Base-by-base conservation (phyloP, 2,329 filamentous ascomycete genomes). In the Fusarium temperatum region DNA sequence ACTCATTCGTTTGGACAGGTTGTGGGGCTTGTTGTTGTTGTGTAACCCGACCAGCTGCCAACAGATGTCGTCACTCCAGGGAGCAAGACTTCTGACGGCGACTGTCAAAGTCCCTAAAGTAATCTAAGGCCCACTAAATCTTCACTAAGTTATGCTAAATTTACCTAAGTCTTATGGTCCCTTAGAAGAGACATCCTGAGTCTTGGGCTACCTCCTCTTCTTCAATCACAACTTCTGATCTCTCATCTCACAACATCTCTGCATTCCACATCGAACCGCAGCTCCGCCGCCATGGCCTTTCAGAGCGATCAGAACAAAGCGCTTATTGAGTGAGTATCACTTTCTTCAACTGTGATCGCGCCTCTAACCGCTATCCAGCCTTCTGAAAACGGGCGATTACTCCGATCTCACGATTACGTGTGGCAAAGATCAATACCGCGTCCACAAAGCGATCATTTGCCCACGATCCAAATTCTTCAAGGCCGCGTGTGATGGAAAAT, bases 381-480 rank as follows among this genome's bases (percentile, higher is more conserved):
- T 63, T 18, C 35, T 63, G 0, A 5, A 12, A 6, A 63, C n/a
- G 0, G 44, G 44, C 8, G 13, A 8, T 1, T 72, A 72, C 22
- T 73, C 68, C 12, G 70, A 72, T 35, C 38, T 73, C 13, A 57
- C 55, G 1, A 61, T 72, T 1, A 22, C 8, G 1, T 72, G 71
- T 4, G 64, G 64, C 4, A 24, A 68, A 3, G 35, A 58, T 17
- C 48, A 9, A 3, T 61, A 63, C 30, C 38, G 35, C 18, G 68
- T 73, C 1, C 71, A 73, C 30, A 68, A 39, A 18, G 64, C 65
- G 3, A 45, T 73, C 30, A 41, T 73, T 2, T 72, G 71, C 11
- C 64, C 71, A 3, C 58, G 61, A 24, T 73, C 71, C 1, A 3
- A 13, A 2, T 73, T 66, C 26, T 72, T 73, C 32, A 12, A 53